Base-by-base conservation (phyloP, 208 protist species). In the Acanthamoeba castellanii region DNA sequence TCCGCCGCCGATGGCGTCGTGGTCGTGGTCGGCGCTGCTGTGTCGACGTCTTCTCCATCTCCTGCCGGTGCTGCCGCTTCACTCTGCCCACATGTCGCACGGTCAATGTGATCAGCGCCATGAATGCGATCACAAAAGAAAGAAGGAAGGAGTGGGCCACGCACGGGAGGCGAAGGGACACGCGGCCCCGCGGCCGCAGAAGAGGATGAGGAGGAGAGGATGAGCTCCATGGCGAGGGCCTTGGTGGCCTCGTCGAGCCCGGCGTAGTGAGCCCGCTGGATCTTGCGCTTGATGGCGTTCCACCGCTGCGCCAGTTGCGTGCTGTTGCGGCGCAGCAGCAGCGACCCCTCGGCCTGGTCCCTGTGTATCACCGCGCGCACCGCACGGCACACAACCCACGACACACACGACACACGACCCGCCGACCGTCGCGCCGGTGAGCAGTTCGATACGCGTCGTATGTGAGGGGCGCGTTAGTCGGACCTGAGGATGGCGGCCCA, bases 211-310 rank as follows among this genome's bases (percentile, higher is more conserved):
- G 34, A 3, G 18, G 68, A 4, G 8, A 30, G 30, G 34, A 76
- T 42, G 34, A 76, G 27, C 34, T 76, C 30, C 27, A 76, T 30
- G 30, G 68, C 68, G 30, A 76, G 34, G 9, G 68, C 68, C 34
- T 76, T 76, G 68, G 68, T 76, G 34, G 68, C n/a, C 27, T 76
- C 68, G 68, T 76, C 68, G 34, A 76, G 34, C 68, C 68, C 68
- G 34, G 30, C 34, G 68, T 76, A 76, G 34, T 76, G 68, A 27
- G 68, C 68, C 9, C 68, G 68, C 68, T 76, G 68, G 68, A 76
- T 76, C 68, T 76, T 76, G 30, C 68, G 27, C 68, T 76, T 76
- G 68, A 76, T 76, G 68, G 68, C 68, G 34, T 76, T 76, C 68
- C 68, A 76, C 34, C 68, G 68, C 68, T 76, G 68, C 30, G 68